These are phyloP conservation scores for Silene coronaria DNA, from an alignment of 179 eudicot genomes.

Conservation along the genomic window DNA sequence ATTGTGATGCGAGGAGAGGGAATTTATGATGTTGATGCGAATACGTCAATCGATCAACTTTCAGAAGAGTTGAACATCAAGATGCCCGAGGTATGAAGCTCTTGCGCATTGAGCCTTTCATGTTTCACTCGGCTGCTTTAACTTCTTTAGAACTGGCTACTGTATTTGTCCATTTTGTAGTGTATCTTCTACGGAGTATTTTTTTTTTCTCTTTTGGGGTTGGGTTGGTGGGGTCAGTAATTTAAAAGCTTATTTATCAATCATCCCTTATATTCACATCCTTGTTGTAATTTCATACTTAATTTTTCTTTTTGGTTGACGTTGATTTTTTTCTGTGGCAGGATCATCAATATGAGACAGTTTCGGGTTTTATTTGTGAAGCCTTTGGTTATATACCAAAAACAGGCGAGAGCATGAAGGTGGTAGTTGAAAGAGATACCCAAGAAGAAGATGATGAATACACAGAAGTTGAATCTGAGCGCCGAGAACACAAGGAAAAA, in stretches of 20 bases:
- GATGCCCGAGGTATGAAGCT: constrained; percentile 72
- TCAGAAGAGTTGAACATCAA: constrained; percentile 81
- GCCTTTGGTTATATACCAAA: constrained; percentile 95
- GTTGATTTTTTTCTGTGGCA: constrained; percentile 21
- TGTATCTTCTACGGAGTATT: not conserved
- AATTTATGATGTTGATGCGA: constrained; percentile 94
- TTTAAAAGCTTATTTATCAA: no score
- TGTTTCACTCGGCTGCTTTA: not conserved
- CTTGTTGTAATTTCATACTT: constrained; percentile 1
- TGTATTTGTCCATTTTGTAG: not conserved
- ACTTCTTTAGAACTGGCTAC: not conserved
- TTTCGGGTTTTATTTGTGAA: constrained; percentile 94
- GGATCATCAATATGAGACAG: constrained; percentile 95
- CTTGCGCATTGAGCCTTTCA: not conserved
- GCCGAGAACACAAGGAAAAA: constrained; percentile 50
- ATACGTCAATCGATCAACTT: constrained; percentile 92
- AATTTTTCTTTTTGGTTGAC: not conserved
- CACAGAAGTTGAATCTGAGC: constrained; percentile 51
- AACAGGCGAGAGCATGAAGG: constrained; percentile 86
- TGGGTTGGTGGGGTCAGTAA: not conserved
- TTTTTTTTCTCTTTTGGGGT: not conserved
- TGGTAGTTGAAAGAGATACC: constrained; percentile 64
- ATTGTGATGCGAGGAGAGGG: constrained; percentile 96
- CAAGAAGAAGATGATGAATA: constrained; percentile 52
- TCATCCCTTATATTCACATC: no score